Evolutionary conservation across 1,139 yeast genomes (phyloP).

Genomic region (Hemisphaericaspora xylofermentans): DNA sequence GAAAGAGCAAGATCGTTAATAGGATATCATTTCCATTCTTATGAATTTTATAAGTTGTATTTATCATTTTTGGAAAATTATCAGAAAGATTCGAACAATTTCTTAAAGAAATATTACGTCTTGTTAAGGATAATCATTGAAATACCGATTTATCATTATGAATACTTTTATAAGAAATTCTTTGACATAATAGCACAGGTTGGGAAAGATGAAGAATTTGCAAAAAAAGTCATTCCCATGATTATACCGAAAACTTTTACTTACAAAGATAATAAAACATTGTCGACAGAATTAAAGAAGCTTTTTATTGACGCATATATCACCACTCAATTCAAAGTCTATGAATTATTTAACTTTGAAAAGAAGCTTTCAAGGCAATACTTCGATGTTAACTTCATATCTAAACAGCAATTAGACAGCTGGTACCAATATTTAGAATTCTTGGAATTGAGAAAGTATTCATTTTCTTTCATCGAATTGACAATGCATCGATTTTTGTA

Average conservation of each 20-base stretch:
- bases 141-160: constrained; percentile 76
- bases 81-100: constrained; percentile 31
- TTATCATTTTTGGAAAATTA: constrained; percentile 51
- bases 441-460: constrained; percentile 40
- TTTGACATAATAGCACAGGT: constrained; percentile 40
- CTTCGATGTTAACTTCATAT: constrained; percentile 42
- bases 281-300: constrained; percentile 40
- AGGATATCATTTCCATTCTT: constrained; percentile 73
- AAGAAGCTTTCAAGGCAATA: constrained; percentile 51
- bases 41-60: constrained; percentile 75
- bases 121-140: constrained; percentile 63
- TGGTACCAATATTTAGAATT: constrained; percentile 66
- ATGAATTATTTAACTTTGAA: constrained; percentile 65
- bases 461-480: constrained; percentile 32
- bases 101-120: constrained; percentile 36
- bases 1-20: constrained; percentile 61
- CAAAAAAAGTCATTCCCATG: constrained; percentile 15
- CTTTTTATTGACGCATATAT: constrained; percentile 53
- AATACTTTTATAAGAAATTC: constrained; percentile 48
- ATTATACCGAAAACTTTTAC: constrained; percentile 24
- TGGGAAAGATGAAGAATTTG: constrained; percentile 24
- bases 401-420: constrained; percentile 46
- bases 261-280: constrained; percentile 16
- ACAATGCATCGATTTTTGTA: constrained; percentile 60
- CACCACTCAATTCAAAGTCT: constrained; percentile 59